phyloP scores from a whole-genome alignment of 306 rosid species.

The Corylus avellana region DNA sequence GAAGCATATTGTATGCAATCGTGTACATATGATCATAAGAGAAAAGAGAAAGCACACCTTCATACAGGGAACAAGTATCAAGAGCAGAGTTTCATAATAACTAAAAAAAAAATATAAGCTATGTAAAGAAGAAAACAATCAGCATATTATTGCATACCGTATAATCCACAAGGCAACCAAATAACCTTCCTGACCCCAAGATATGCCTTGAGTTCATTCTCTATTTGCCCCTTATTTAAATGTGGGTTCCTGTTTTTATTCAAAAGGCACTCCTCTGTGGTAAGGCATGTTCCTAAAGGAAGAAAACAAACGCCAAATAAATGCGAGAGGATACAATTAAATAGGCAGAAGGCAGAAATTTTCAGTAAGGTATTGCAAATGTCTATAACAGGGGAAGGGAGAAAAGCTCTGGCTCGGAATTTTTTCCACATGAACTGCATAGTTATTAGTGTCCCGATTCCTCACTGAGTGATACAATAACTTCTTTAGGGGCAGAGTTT shows the following conservation, averaged over 20 bases:
- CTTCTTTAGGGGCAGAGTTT: background rate
- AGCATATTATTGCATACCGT: conserved; percentile 51
- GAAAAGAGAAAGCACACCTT: background rate
- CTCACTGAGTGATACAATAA: background rate
- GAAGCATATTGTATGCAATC: background rate
- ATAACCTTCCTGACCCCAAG: conserved; percentile 81
- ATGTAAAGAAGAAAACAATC: conserved; percentile 8
- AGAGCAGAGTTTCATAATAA: background rate
- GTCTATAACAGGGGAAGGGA: background rate
- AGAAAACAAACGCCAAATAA: conserved; percentile 17
- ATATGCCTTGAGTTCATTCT: conserved; percentile 72
- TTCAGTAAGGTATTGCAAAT: background rate
- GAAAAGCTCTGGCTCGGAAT: background rate
- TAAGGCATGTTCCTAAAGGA: conserved; percentile 83
- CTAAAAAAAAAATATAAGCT: conserved; percentile 2
- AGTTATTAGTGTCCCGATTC: background rate
- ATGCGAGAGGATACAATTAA: conserved; percentile 8
- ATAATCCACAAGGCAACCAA: conserved; percentile 92
- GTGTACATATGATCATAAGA: background rate
- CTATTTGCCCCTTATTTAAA: conserved; percentile 71
- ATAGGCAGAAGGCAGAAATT: conserved; percentile 14
- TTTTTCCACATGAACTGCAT: background rate
- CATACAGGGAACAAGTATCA: background rate
- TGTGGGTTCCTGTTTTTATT: conserved; percentile 87
- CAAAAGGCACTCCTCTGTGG: conserved; percentile 96